Base-by-base conservation (phyloP, 192 early-diverging fungal species). In the Umbelopsis vinacea region DNA sequence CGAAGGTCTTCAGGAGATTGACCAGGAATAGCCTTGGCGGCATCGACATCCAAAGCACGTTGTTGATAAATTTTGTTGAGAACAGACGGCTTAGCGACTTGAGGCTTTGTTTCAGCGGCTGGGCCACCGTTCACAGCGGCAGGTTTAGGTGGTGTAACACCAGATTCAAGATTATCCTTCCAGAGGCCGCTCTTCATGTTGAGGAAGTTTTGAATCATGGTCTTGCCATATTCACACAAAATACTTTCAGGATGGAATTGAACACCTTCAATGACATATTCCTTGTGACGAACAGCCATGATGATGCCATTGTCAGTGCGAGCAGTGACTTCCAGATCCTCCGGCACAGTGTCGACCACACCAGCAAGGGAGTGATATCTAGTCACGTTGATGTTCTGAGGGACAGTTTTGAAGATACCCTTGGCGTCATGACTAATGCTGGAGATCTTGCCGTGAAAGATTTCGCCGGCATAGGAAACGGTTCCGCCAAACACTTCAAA, bases 191-290 rank as follows among this genome's bases (percentile, higher is more conserved):
- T 95, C 43, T 85, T 79, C 75, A 98, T 92, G 40, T 71, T 69
- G 75, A 99, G 81, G 77, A 99, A 99, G 84, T 98, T 98, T 67
- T 80, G 83, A 77, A 99, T 88, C 84, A 99, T 91, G 14, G 77
- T 82, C 69, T 91, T 84, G 33, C 98, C 98, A 70, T 95, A 84
- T 75, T 99, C 94, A 74, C 93, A 94, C 40, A 98, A 87, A 67
- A 99, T 96, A 82, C 93, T 94, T 83, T 99, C 98, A 0, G 98
- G 98, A 77, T 99, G 98, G 84, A 90, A 99, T 81, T 99, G 98
- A 12, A 99, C 92, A 55, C 98, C 96, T 82, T 98, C 96, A 35
- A 99, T 86, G 3, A 95, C 90, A 70, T 82, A 95, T 19, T 84
- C 84, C 76, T 87, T 91, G 85, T 99, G 98, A 68, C 98, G 88